These are phyloP conservation scores for Wickerhamiella slavikovae DNA, from an alignment of 805 yeast species.

Conservation along the genomic window DNA sequence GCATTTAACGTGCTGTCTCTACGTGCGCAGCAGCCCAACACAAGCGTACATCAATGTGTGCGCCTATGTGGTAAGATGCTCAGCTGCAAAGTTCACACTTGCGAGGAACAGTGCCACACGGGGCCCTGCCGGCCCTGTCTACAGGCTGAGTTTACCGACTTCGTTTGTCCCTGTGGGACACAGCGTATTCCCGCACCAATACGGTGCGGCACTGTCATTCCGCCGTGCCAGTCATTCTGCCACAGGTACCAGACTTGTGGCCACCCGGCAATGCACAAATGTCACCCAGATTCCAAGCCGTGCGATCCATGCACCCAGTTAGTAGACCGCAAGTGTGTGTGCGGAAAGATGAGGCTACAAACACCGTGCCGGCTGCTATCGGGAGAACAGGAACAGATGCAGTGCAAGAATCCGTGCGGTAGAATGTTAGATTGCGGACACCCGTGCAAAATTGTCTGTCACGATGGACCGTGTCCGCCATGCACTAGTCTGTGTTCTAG, in stretches of 20 bases:
- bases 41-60: conserved; percentile 15
- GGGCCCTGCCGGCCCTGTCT: conserved; percentile 17
- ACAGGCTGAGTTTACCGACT: conserved; percentile 14
- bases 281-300: conserved; percentile 6
- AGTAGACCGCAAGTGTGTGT: conserved; percentile 34
- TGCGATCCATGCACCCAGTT: conserved; percentile 12
- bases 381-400: too few species aligned
- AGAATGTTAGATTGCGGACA: conserved; percentile 29
- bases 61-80: conserved; percentile 12
- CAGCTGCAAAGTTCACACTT: conserved; percentile 15
- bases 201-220: conserved; percentile 15
- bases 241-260: conserved; percentile 13
- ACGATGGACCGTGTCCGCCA: conserved; percentile 34
- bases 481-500: conserved; percentile 41
- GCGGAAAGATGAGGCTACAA: conserved; percentile 34
- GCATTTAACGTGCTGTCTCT: too few species aligned
- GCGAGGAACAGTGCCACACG: conserved; percentile 14
- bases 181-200: conserved; percentile 16
- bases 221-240: conserved; percentile 12
- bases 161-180: conserved; percentile 15
- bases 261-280: conserved; percentile 12
- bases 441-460: conserved; percentile 34
- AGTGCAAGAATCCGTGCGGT: conserved; percentile 42
- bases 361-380: conserved; percentile 42
- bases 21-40: too few species aligned